A percentile compares a stretch with the other conserved stretches of the same genome.
phyloP scores from a whole-genome alignment of 768 basidiomycete species.

The Infundibulicybe gibba region DNA sequence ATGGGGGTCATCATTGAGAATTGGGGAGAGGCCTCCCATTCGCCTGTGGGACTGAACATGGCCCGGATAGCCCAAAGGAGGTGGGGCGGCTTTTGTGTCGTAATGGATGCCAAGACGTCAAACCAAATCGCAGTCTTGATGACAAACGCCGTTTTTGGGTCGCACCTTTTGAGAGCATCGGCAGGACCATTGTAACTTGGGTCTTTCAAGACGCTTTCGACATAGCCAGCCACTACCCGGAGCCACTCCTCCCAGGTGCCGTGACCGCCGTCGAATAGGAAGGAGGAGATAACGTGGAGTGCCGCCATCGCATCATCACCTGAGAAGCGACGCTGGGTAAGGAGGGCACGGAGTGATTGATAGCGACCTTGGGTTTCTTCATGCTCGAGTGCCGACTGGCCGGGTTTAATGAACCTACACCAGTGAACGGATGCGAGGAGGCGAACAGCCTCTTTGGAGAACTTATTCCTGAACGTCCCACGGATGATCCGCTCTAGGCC shows the following conservation, averaged over 20 bases:
- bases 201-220: slow-evolving; percentile 36
- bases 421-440: slow-evolving; percentile 62
- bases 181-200: slow-evolving; percentile 31
- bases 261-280: slow-evolving; percentile 73
- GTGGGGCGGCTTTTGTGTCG: slow-evolving; percentile 55
- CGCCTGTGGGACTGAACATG: slow-evolving; percentile 50
- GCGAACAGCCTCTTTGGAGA: slow-evolving; percentile 55
- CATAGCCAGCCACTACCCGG: slow-evolving; percentile 54
- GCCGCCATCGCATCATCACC: slow-evolving; percentile 79
- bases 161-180: slow-evolving; percentile 40
- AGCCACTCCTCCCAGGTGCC: slow-evolving; percentile 72
- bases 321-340: slow-evolving; percentile 22
- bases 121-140: slow-evolving; percentile 87
- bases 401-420: slow-evolving; percentile 15
- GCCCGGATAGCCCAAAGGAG: slow-evolving; percentile 53
- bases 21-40: slow-evolving; percentile 26
- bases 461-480: slow-evolving; percentile 40
- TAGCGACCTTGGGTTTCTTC: slow-evolving; percentile 19
- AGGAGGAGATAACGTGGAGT: slow-evolving; percentile 69
- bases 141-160: slow-evolving; percentile 61
- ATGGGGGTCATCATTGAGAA: slow-evolving; percentile 80
- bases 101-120: slow-evolving; percentile 76
- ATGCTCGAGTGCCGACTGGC: slow-evolving; percentile 18
- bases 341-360: slow-evolving; percentile 16
- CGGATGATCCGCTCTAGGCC: slow-evolving; percentile 43